Evolutionary conservation across 345 rosid species (phyloP).

Genomic region (Eucalyptus curtisii): DNA sequence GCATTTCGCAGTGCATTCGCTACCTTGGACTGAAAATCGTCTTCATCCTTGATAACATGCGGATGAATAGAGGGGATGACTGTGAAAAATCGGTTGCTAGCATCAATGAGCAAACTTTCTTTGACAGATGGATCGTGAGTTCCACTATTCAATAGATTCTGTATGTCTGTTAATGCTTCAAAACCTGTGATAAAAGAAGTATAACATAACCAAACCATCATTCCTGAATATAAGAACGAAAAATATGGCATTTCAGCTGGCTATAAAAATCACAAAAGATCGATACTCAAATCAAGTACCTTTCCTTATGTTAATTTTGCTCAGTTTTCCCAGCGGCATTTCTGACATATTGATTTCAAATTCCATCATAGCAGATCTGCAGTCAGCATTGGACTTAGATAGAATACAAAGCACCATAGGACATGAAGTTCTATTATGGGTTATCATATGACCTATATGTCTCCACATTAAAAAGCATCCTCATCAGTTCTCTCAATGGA

Average conservation of each 20-base stretch:
- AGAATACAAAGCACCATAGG: neutral
- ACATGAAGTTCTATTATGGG: neutral
- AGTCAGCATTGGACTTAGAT: conserved; percentile 1
- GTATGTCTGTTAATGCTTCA: conserved; percentile 87
- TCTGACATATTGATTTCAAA: conserved; percentile 93
- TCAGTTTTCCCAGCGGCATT: conserved; percentile 98
- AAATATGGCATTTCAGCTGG: neutral
- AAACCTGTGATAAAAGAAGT: conserved; percentile 41
- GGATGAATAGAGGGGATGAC: conserved; percentile 90
- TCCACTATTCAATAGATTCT: conserved; percentile 45
- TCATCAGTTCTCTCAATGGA: conserved; percentile 64
- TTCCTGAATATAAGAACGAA: neutral
- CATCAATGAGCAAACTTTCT: conserved; percentile 82
- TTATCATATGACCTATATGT: conserved; percentile 49
- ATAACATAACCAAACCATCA: neutral
- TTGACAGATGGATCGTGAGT: conserved; percentile 30
- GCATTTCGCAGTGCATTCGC: neutral
- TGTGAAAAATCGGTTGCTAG: conserved; percentile 93
- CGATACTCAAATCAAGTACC: conserved; percentile 23
- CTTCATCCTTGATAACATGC: conserved; percentile 73
- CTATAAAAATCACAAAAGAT: neutral
- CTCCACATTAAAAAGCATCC: conserved; percentile 89
- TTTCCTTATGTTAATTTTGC: conserved; percentile 77
- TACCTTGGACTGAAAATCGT: conserved; percentile 90
- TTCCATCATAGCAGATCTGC: conserved; percentile 98